Evolutionary conservation across 1,139 yeast genomes (phyloP).

Genomic region (Tardiomyces digboiensis): DNA sequence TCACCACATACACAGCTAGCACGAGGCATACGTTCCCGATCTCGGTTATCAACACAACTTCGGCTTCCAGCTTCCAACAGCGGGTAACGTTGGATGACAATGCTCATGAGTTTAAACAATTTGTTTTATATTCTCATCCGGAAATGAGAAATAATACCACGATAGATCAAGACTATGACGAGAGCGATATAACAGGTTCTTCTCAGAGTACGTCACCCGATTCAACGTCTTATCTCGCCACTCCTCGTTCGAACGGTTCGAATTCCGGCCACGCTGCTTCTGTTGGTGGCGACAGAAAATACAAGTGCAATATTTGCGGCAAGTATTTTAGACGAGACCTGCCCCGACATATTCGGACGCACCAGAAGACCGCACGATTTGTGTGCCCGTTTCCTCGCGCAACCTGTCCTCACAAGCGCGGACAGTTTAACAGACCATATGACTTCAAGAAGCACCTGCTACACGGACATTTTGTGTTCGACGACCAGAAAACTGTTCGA

Average conservation of each 20-base stretch:
- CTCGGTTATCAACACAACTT: not conserved
- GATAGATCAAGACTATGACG: not conserved
- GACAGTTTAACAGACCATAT: slow-evolving; percentile 58
- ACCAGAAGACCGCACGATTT: slow-evolving; percentile 48
- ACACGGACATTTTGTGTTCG: slow-evolving; percentile 51
- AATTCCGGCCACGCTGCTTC: too few relatives aligned
- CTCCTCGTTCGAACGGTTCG: too few relatives aligned
- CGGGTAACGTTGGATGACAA: not conserved
- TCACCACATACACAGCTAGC: not conserved
- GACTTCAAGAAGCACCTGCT: slow-evolving; percentile 60
- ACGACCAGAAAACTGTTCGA: slow-evolving; percentile 33
- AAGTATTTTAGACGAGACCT: slow-evolving; percentile 51
- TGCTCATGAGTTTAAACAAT: not conserved
- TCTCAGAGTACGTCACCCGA: not conserved
- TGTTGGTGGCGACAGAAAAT: too few relatives aligned
- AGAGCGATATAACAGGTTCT: not conserved
- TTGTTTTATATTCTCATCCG: not conserved
- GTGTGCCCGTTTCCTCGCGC: slow-evolving; percentile 48
- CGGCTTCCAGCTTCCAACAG: not conserved
- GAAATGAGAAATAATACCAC: too few relatives aligned
- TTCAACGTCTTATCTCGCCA: not conserved
- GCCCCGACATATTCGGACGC: slow-evolving; percentile 58
- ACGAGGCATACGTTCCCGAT: not conserved
- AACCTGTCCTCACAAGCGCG: slow-evolving; percentile 51
- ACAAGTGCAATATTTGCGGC: slow-evolving; percentile 45